Base-by-base conservation (phyloP, 1,284 basidiomycete genomes). In the Amylostereum areolatum region DNA sequence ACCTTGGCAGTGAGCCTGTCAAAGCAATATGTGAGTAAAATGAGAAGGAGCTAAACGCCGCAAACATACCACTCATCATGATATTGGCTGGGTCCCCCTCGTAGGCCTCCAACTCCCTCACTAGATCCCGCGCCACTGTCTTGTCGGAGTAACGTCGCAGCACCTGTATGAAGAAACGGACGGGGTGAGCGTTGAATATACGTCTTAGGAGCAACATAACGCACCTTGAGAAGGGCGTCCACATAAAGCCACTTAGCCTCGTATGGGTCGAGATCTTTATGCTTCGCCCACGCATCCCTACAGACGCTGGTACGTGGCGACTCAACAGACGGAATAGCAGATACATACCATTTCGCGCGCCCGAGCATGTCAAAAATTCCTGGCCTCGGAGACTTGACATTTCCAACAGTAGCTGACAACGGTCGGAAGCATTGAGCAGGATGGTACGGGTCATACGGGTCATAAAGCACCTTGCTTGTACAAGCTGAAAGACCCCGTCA, bases 231-330 rank as follows among this genome's bases (percentile, higher is more conserved):
- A 50, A 97, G 69, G 11, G 89, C 89, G 54, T 92, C 88, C 3
- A 96, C 90, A 67, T 97, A 97, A 36, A 87, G 68, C 78, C 83
- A 87, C 69, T 94, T 97, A 2, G 94, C 93, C 62, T 95, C 89
- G 51, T 77, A 78, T 30, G 79, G 64, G 50, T 85, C 79, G 33
- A 94, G 64, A 54, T 94, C 92, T 57, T 84, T 86, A 62, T 95
- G 90, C 62, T 92, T 94, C 43, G 86, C 83, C 94, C 94, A 97
- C 31, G 92, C 92, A 69, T 96, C 93, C 92, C 92, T 94, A 56
- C 27, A 43, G 47, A 37, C 28, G 41, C 37, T 34, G 47, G 59
- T 48, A 54, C 57, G 58, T 62, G 57, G 57, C 69, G 61, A 65
- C 59, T 54, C 41, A 43, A 45, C 42, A 28, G 40, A 42, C 37